These are phyloP conservation scores for Cercophora sp. DNA, from an alignment of 495 filamentous ascomycete genomes.

Conservation along the genomic window DNA sequence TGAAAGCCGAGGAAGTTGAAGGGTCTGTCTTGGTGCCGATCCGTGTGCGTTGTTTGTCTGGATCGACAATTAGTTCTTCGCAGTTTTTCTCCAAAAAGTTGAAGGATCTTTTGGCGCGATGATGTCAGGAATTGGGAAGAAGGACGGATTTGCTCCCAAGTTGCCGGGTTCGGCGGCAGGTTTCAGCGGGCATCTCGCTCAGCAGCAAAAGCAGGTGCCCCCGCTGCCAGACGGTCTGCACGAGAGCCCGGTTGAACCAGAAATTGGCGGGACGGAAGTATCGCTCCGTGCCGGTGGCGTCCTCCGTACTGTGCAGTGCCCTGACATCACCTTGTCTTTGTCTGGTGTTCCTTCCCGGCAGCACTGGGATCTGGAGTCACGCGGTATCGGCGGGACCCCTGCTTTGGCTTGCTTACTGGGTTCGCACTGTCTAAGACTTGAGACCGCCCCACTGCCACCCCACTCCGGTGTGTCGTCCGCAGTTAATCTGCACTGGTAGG, in stretches of 20 bases:
- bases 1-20: neutral
- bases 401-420: too few relatives aligned
- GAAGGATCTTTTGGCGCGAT: neutral
- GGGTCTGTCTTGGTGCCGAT: too few relatives aligned
- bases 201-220: too few relatives aligned
- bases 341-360: neutral
- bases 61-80: too few relatives aligned
- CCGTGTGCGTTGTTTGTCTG: too few relatives aligned
- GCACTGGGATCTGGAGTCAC: conserved; percentile 16
- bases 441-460: conserved; percentile 14
- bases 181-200: neutral
- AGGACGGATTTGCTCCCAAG: conserved; percentile 3
- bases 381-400: conserved; percentile 5
- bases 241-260: too few relatives aligned
- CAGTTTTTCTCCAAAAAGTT: too few relatives aligned
- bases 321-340: conserved; percentile 1
- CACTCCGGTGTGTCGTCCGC: conserved; percentile 12
- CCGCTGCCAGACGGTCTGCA: too few relatives aligned
- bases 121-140: neutral
- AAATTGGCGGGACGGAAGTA: neutral
- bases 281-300: neutral
- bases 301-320: neutral
- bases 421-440: conserved; percentile 16
- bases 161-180: conserved; percentile 13
- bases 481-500: neutral